Percentiles rank a stretch among this genome's conserved stretches.
Evolutionary conservation across 2,329 filamentous ascomycete species (phyloP).

Genomic region (Cyphellophora europaea): DNA sequence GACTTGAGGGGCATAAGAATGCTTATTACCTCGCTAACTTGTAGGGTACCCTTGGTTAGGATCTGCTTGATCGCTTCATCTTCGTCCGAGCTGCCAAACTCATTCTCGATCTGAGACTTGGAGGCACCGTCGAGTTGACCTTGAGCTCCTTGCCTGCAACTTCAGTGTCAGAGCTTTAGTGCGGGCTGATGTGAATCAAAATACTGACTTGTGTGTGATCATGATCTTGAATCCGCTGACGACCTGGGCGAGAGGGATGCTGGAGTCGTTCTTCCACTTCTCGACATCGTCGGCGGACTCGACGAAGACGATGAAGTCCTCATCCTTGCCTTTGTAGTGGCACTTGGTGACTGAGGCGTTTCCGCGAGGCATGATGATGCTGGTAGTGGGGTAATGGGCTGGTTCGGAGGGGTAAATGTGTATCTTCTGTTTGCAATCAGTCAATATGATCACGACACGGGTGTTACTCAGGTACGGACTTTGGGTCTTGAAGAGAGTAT

Average conservation of each 20-base stretch:
- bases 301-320: constrained; percentile 61
- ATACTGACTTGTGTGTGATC: constrained; percentile 72
- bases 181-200: constrained; percentile 1
- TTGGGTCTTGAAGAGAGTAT: no score
- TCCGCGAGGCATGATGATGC: constrained; percentile 60
- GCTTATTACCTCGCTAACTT: constrained; percentile 53
- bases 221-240: constrained; percentile 85
- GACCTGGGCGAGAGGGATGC: constrained; percentile 72
- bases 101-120: constrained; percentile 64
- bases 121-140: constrained; percentile 69
- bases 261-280: constrained; percentile 70
- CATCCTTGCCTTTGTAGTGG: constrained; percentile 69
- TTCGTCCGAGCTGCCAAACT: constrained; percentile 73
- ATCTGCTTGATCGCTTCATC: constrained; percentile 79
- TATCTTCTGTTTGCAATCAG: no score
- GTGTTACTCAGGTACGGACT: no score
- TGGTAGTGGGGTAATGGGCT: background rate
- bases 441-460: no score
- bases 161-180: constrained; percentile 1
- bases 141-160: constrained; percentile 68
- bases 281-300: constrained; percentile 55
- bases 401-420: background rate
- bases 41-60: constrained; percentile 62
- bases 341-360: constrained; percentile 65
- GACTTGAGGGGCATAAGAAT: constrained; percentile 20